Conservation (phyloP, 1,284 basidiomycete species). For the Cerioporus squamosus region DNA sequence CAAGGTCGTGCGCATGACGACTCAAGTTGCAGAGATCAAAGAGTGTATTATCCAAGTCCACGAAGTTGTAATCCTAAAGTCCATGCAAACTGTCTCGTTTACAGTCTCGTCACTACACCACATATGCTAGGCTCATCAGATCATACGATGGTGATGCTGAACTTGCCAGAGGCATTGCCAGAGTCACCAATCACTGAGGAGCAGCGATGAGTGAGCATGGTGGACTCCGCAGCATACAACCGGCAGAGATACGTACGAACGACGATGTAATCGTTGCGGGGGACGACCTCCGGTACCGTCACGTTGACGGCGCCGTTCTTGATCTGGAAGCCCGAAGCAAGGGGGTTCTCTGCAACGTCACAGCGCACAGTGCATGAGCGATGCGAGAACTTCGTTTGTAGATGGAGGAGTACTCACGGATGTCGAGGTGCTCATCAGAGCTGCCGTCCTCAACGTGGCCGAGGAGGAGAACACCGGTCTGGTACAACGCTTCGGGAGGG, state of each 20-base stretch:
- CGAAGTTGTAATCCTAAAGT: not conserved
- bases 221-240: not conserved
- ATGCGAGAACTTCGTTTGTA: too few relatives aligned
- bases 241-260: conserved; percentile 37
- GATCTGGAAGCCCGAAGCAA: conserved; percentile 41
- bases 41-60: conserved; percentile 6
- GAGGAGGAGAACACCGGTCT: conserved; percentile 41
- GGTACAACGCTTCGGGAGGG: conserved; percentile 33
- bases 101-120: not conserved
- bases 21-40: not conserved
- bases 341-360: conserved; percentile 36
- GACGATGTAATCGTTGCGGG: conserved; percentile 40
- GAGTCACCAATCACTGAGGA: conserved; percentile 42
- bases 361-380: not conserved
- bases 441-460: conserved; percentile 36
- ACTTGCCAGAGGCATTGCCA: conserved; percentile 38
- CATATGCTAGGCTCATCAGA: not conserved
- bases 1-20: too few relatives aligned
- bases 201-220: too few relatives aligned
- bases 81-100: conserved; percentile 16
- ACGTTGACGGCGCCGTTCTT: conserved; percentile 35
- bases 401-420: conserved; percentile 34
- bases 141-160: conserved; percentile 32
- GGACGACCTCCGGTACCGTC: conserved; percentile 37
- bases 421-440: conserved; percentile 44